These are phyloP conservation scores for Paramecium sonneborni DNA, from an alignment of 73 alveolate genomes.

Conservation along the genomic window DNA sequence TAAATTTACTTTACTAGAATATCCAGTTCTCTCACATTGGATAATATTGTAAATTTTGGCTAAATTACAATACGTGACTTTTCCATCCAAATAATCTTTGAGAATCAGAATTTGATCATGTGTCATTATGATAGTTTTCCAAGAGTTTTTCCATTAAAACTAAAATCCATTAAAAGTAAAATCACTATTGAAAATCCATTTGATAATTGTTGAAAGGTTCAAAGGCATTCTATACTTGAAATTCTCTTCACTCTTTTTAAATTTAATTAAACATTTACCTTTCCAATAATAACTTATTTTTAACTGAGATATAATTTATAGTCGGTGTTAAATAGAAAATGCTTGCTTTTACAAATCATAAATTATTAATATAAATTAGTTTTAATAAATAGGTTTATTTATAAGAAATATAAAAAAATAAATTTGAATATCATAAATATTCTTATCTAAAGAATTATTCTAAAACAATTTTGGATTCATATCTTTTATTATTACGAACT, in stretches of 20 bases:
- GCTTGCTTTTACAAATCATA: constrained; percentile 20
- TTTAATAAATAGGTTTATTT: not conserved
- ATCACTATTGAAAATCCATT: not conserved
- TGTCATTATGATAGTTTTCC: not conserved
- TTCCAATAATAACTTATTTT: not conserved
- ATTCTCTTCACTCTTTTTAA: not conserved
- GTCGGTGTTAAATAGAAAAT: not conserved
- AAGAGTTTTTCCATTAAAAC: not conserved
- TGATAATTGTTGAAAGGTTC: not conserved
- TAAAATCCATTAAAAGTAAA: not conserved
- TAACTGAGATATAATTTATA: not conserved
- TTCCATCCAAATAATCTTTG: not conserved
- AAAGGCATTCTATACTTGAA: not conserved
- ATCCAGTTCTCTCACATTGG: not conserved
- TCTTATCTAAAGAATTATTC: not conserved
- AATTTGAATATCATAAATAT: not conserved
- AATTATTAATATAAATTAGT: too few species aligned
- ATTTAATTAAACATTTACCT: not conserved
- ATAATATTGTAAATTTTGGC: not conserved
- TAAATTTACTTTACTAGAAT: not conserved
- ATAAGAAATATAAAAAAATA: not conserved
- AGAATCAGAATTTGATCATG: not conserved
- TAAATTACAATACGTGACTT: not conserved
- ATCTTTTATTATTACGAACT: not conserved
- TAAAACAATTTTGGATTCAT: constrained; percentile 71